A percentile compares a stretch with the other conserved stretches of the same genome.
Evolutionary conservation across 2,329 filamentous ascomycete species (phyloP).

Genomic region (Xylariaceae sp.): DNA sequence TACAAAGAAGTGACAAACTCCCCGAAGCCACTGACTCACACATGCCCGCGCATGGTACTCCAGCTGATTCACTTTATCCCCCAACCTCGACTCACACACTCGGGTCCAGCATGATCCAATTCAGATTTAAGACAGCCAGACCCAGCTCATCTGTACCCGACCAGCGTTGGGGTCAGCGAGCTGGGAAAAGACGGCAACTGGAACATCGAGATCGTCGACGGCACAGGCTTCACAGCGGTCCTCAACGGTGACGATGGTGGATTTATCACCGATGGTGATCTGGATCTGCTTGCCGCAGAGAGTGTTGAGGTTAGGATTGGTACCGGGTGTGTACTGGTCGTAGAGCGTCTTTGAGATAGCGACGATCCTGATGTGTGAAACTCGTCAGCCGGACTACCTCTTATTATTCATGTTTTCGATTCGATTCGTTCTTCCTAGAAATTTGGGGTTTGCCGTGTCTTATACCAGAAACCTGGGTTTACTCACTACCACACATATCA

Average conservation of each 20-base stretch:
- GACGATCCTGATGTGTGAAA: slow-evolving; percentile 1
- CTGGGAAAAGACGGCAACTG: slow-evolving; percentile 12
- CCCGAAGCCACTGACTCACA: too few relatives aligned
- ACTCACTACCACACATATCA: too few relatives aligned
- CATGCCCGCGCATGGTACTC: too few relatives aligned
- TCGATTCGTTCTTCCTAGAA: too few relatives aligned
- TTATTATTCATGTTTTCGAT: too few relatives aligned
- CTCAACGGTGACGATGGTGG: slow-evolving; percentile 14
- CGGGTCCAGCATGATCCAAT: neutral
- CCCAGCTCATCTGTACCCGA: slow-evolving; percentile 16
- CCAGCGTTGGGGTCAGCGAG: slow-evolving; percentile 12
- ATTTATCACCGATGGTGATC: slow-evolving; percentile 12
- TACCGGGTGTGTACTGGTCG: slow-evolving; percentile 17
- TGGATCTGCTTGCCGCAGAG: slow-evolving; percentile 18
- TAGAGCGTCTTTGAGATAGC: slow-evolving; percentile 14
- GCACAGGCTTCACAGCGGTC: slow-evolving; percentile 19
- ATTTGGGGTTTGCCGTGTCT: too few relatives aligned
- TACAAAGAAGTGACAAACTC: too few relatives aligned
- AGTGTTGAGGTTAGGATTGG: slow-evolving; percentile 20
- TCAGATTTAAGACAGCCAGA: slow-evolving; percentile 8
- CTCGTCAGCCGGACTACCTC: too few relatives aligned
- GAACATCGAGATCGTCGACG: slow-evolving; percentile 16
- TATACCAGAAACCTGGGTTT: too few relatives aligned
- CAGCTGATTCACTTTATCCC: neutral
- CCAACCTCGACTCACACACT: neutral